Base-by-base conservation (phyloP, 441 rosid species). In the Viola pubescens region DNA sequence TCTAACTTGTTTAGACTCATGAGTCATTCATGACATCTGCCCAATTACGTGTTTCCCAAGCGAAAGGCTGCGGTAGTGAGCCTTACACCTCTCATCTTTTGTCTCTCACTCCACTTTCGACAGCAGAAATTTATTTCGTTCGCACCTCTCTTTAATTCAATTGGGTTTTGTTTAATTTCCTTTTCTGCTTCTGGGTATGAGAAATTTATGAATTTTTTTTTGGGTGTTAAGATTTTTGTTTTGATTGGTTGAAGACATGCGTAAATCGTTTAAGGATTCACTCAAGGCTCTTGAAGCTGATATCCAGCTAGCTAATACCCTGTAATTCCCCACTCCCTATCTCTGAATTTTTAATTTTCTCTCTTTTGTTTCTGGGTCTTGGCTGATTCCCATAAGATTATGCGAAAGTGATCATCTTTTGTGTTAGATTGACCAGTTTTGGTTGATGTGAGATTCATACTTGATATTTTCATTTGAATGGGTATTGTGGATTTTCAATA, bases 261-360 rank as follows among this genome's bases (percentile, higher is more conserved):
- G 95, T 80, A 92, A 92, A 72, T 92, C 89, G 52, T 89, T 89
- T 62, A 92, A 87, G 81, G 97, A 92, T 77, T 89, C 98, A 53
- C 86, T 89, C 13, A 92, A 92, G 75, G 91, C 96, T 59, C 96
- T 92, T 47, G 96, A 92, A 82, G 97, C 98, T 71, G 98, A 92
- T 83, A 92, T 92, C 46, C 98, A 92, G 73, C 86, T 85, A 60
- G 98, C 98, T 69, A 92, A 92, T 69, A 84, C 97, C 58, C 77
- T 92, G 98, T 92, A 82, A 74, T 46, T 63, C 45, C 69, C 42
- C 62, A 37, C 26, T 9, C 44, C 13, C 64, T 6, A 38, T 9
- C 44, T 61, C 26, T 45, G 0, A 6, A 13, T 61, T 6, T 57
- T 53, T 55, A 4, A 41, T 13, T 40, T 9, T 13, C 7, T 54